Conservation (phyloP, 2,329 filamentous ascomycete species). For the Pseudogymnoascus sp. region DNA sequence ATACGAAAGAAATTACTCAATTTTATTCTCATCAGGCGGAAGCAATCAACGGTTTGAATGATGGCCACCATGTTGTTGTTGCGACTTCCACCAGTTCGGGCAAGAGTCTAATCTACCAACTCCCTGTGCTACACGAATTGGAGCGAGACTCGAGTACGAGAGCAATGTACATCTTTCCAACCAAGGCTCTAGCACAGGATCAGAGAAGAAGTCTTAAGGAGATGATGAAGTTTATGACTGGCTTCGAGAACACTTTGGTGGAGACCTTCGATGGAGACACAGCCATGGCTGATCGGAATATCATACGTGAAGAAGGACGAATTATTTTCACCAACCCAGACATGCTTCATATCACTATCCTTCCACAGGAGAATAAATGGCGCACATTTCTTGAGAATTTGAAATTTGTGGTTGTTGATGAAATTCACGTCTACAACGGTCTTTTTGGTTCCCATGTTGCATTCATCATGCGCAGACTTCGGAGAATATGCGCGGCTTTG, state of each 20-base stretch:
- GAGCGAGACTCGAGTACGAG: conserved; percentile 68
- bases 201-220: conserved; percentile 83
- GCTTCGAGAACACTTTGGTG: conserved; percentile 65
- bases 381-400: conserved; percentile 79
- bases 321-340: conserved; percentile 98
- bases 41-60: conserved; percentile 79
- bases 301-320: conserved; percentile 76
- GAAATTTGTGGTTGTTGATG: conserved; percentile 82
- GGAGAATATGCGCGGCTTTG: conserved; percentile 80
- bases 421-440: conserved; percentile 94
- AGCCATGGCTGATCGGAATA: conserved; percentile 65
- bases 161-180: conserved; percentile 97
- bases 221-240: conserved; percentile 70
- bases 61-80: conserved; percentile 80
- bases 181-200: conserved; percentile 92
- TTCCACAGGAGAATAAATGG: conserved; percentile 89
- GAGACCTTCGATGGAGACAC: conserved; percentile 97
- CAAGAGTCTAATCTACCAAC: conserved; percentile 95
- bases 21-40: conserved; percentile 90
- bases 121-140: conserved; percentile 80
- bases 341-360: conserved; percentile 90
- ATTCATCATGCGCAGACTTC: conserved; percentile 82
- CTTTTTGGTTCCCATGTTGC: conserved; percentile 90
- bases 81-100: conserved; percentile 93
- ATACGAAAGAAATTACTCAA: conserved; percentile 74